Evolutionary conservation across 75 land plant genomes (phyloP).

Genomic region (Sequoiadendron giganteum): DNA sequence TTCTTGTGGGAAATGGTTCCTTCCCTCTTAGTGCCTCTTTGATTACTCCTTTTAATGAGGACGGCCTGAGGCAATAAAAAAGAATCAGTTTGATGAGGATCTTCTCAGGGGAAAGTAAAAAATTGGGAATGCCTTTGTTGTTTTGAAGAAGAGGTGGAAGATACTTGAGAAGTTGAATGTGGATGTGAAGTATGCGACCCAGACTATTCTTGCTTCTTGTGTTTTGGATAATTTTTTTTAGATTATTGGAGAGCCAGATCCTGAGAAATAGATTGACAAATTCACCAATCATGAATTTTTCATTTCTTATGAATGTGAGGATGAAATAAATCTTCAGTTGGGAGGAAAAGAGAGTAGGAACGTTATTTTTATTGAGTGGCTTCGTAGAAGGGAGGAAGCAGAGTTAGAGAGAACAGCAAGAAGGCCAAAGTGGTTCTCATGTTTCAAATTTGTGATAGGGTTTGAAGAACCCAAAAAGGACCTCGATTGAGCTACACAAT

Average conservation of each 20-base stretch:
- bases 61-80: slow-evolving; percentile 5
- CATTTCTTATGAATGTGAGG: not conserved
- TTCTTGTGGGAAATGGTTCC: slow-evolving; percentile 18
- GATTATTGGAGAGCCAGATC: slow-evolving; percentile 23
- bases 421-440: not conserved
- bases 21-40: slow-evolving; percentile 25
- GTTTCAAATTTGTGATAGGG: not conserved
- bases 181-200: slow-evolving; percentile 25
- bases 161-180: slow-evolving; percentile 31
- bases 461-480: not conserved
- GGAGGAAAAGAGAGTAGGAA: slow-evolving; percentile 12
- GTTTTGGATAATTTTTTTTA: slow-evolving; percentile 34
- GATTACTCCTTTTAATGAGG: slow-evolving; percentile 22
- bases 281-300: slow-evolving; percentile 16
- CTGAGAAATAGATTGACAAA: slow-evolving; percentile 11
- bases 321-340: not conserved
- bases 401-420: slow-evolving; percentile 6
- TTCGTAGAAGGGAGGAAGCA: not conserved
- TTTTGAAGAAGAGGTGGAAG: slow-evolving; percentile 27
- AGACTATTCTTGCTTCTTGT: slow-evolving; percentile 29
- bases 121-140: slow-evolving; percentile 19
- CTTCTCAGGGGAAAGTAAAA: slow-evolving; percentile 15
- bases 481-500: not conserved
- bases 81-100: slow-evolving; percentile 24
- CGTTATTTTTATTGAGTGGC: slow-evolving; percentile 23